Conservation (phyloP, 768 basidiomycete genomes). For the Cystofilobasidium bisporidii region DNA sequence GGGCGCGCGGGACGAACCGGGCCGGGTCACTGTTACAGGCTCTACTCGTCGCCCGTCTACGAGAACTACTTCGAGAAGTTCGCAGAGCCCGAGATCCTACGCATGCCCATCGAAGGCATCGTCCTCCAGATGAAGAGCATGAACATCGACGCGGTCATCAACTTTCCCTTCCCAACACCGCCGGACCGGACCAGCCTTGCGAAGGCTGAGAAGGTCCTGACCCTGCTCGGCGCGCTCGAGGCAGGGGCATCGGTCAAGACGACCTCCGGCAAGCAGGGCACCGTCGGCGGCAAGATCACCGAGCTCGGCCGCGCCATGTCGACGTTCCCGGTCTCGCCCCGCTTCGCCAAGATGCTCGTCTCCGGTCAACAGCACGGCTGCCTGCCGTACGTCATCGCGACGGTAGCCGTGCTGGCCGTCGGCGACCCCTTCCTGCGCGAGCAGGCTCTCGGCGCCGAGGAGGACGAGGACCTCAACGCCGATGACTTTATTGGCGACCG, state of each 20-base stretch:
- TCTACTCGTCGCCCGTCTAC: constrained; percentile 89
- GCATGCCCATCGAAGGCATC: constrained; percentile 92
- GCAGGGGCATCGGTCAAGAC: constrained; percentile 37
- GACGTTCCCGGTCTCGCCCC: constrained; percentile 82
- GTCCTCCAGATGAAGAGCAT: constrained; percentile 98
- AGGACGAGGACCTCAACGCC: constrained; percentile 46
- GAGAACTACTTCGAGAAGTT: constrained; percentile 86
- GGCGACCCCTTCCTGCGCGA: constrained; percentile 93
- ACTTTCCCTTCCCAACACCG: constrained; percentile 97
- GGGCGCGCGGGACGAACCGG: constrained; percentile 96
- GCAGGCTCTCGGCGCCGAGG: constrained; percentile 44
- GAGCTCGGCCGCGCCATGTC: constrained; percentile 86
- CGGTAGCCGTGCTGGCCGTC: constrained; percentile 83
- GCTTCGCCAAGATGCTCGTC: constrained; percentile 93
- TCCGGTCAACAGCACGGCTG: constrained; percentile 77
- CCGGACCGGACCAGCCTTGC: constrained; percentile 66
- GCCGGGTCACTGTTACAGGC: constrained; percentile 93
- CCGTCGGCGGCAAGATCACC: constrained; percentile 60
- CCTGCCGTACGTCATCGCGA: constrained; percentile 78
- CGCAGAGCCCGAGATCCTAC: constrained; percentile 79
- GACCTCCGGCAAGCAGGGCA: constrained; percentile 33
- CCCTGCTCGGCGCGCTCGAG: constrained; percentile 71
- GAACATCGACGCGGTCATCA: constrained; percentile 91
- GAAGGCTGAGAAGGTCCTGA: constrained; percentile 71
- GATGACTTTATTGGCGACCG: constrained; percentile 41